These are phyloP conservation scores for Candida alai DNA, from an alignment of 805 yeast species.

Conservation along the genomic window DNA sequence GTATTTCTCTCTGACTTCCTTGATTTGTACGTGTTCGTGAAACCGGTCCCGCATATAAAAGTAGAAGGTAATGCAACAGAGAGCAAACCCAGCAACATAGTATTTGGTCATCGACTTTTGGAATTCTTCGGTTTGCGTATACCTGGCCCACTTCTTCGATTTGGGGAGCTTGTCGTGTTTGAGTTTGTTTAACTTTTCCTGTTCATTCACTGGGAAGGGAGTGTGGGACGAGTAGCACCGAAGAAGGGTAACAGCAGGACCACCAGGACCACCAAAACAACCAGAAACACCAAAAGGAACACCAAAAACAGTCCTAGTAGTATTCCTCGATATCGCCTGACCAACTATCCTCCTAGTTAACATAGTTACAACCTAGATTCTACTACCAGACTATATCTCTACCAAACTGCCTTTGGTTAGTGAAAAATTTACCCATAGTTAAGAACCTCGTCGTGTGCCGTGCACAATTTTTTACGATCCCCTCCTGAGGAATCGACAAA, in stretches of 20 bases:
- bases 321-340: too few species aligned
- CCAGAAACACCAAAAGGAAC: too few species aligned
- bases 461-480: too few species aligned
- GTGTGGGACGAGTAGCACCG: slow-evolving; percentile 5
- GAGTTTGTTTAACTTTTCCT: slow-evolving; percentile 14
- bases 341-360: too few species aligned
- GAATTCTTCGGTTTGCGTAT: slow-evolving; percentile 50
- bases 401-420: too few species aligned
- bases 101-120: slow-evolving; percentile 59
- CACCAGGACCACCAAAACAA: too few species aligned
- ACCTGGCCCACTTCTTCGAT: slow-evolving; percentile 38
- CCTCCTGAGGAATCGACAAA: too few species aligned
- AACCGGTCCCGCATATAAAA: slow-evolving; percentile 65
- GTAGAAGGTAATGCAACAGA: slow-evolving; percentile 55
- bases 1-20: slow-evolving; percentile 36
- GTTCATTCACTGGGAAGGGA: slow-evolving; percentile 37
- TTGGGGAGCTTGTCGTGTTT: slow-evolving; percentile 27
- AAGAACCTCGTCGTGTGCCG: too few species aligned
- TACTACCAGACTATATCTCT: too few species aligned
- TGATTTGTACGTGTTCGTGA: slow-evolving; percentile 59
- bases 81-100: slow-evolving; percentile 56
- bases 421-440: too few species aligned
- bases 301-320: too few species aligned
- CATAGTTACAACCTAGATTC: too few species aligned
- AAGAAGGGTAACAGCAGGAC: not conserved